Conservation (phyloP, 306 rosid species). For the Vigna radiata region DNA sequence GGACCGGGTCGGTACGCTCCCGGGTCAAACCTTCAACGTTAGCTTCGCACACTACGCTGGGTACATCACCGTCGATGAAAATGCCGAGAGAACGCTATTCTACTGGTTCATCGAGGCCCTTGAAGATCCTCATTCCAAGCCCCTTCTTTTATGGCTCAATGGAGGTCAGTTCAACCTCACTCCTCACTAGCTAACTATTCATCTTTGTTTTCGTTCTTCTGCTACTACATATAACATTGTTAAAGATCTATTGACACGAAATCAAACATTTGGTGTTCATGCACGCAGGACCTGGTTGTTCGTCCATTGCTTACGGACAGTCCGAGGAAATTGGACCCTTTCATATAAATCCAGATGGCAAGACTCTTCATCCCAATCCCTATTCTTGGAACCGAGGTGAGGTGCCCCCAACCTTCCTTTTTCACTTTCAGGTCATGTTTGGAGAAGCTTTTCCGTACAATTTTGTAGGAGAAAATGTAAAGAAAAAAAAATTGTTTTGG, state of each 20-base stretch:
- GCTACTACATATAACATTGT: not conserved
- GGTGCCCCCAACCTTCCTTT: conserved; percentile 40
- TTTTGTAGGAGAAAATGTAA: no score
- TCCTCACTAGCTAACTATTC: not conserved
- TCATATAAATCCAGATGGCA: conserved; percentile 70
- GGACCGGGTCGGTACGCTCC: conserved; percentile 28
- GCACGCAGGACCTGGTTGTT: conserved; percentile 89
- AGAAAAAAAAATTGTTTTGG: no score
- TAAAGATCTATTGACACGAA: not conserved
- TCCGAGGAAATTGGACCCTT: conserved; percentile 96
- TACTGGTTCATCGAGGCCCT: conserved; percentile 44
- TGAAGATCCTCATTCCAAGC: conserved; percentile 25
- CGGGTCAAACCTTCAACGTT: conserved; percentile 30
- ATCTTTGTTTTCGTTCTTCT: not conserved
- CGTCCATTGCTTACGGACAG: conserved; percentile 85
- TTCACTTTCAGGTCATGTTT: not conserved
- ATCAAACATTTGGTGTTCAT: not conserved
- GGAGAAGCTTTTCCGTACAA: not conserved
- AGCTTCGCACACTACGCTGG: conserved; percentile 40
- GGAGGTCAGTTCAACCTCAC: conserved; percentile 10
- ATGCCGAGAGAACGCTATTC: conserved; percentile 19
- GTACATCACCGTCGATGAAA: conserved; percentile 19
- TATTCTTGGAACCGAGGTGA: conserved; percentile 91
- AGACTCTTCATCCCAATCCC: conserved; percentile 72
- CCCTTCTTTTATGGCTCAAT: conserved; percentile 42